These are phyloP conservation scores for Teratosphaeria nubilosa DNA, from an alignment of 2,329 filamentous ascomycete genomes.

Conservation along the genomic window DNA sequence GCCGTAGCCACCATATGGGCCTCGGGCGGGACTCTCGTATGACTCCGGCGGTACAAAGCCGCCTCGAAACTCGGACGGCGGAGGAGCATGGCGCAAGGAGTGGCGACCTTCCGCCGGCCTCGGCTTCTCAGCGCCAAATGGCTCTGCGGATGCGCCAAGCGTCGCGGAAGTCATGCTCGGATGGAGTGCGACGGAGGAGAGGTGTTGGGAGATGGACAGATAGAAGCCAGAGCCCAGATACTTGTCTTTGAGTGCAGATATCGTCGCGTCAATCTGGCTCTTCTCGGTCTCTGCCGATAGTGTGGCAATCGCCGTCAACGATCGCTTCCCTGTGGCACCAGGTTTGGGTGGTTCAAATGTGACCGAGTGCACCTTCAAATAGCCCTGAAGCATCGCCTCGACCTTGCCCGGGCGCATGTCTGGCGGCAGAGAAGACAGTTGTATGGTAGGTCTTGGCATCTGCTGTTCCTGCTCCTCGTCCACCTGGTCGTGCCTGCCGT, in stretches of 20 bases:
- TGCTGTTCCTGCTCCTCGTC: conserved; percentile 26
- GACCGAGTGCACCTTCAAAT: conserved; percentile 19
- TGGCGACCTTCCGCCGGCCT: conserved; percentile 19
- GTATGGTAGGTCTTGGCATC: conserved; percentile 42
- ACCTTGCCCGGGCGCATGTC: conserved; percentile 52
- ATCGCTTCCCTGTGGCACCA: conserved; percentile 45
- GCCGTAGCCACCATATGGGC: conserved; percentile 3
- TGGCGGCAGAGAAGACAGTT: conserved; percentile 44
- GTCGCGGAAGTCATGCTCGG: conserved; percentile 4
- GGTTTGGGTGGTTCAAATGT: conserved; percentile 11
- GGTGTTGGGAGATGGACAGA: conserved; percentile 67
- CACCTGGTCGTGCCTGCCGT: conserved; percentile 19
- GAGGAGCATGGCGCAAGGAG: conserved; percentile 33
- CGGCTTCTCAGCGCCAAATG: conserved; percentile 21
- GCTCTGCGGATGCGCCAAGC: conserved; percentile 10
- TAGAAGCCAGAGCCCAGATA: conserved; percentile 82
- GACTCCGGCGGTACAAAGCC: conserved; percentile 70
- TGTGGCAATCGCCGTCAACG: conserved; percentile 68
- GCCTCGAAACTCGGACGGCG: conserved; percentile 40
- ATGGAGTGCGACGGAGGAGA: conserved; percentile 53
- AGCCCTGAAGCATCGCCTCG: conserved; percentile 30
- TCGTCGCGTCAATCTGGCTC: conserved; percentile 70
- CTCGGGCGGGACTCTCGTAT: conserved; percentile 51
- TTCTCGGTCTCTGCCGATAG: conserved; percentile 70
- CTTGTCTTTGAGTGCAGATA: conserved; percentile 68